phyloP scores from a whole-genome alignment of 2,329 filamentous ascomycete genomes.

The Metarhizium brunneum region DNA sequence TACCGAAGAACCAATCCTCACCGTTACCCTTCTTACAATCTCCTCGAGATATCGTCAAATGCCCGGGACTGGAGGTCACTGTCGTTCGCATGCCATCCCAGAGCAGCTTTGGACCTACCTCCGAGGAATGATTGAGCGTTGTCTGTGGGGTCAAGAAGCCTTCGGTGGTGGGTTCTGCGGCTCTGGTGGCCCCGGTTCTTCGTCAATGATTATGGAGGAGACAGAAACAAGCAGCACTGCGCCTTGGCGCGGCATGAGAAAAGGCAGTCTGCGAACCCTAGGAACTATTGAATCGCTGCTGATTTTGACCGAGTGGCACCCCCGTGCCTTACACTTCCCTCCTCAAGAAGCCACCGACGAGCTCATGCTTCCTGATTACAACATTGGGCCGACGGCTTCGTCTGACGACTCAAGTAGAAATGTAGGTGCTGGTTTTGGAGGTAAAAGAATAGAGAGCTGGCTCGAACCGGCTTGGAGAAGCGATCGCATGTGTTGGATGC shows the following conservation, averaged over 20 bases:
- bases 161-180: conserved; percentile 84
- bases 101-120: conserved; percentile 93
- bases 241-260: conserved; percentile 59
- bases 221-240: conserved; percentile 58
- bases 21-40: conserved; percentile 84
- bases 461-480: conserved; percentile 91
- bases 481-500: conserved; percentile 97
- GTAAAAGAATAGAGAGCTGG: conserved; percentile 86
- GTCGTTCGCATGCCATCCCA: conserved; percentile 83
- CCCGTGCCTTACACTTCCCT: conserved; percentile 87
- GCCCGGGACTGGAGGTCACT: conserved; percentile 68
- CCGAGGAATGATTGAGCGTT: conserved; percentile 87
- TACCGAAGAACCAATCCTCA: conserved; percentile 84
- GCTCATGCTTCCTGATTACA: conserved; percentile 53
- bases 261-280: conserved; percentile 75
- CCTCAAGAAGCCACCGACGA: conserved; percentile 67
- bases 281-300: conserved; percentile 92
- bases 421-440: conserved; percentile 54
- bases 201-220: conserved; percentile 35
- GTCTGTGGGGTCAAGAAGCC: conserved; percentile 92
- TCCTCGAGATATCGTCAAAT: conserved; percentile 79
- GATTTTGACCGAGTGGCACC: conserved; percentile 95
- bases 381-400: conserved; percentile 34
- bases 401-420: conserved; percentile 21
- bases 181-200: conserved; percentile 45